A percentile compares a stretch with the other conserved stretches of the same genome.
Evolutionary conservation across 225 moss, liverwort and hornwort species (phyloP).

Genomic region (Sphagnum contortum): DNA sequence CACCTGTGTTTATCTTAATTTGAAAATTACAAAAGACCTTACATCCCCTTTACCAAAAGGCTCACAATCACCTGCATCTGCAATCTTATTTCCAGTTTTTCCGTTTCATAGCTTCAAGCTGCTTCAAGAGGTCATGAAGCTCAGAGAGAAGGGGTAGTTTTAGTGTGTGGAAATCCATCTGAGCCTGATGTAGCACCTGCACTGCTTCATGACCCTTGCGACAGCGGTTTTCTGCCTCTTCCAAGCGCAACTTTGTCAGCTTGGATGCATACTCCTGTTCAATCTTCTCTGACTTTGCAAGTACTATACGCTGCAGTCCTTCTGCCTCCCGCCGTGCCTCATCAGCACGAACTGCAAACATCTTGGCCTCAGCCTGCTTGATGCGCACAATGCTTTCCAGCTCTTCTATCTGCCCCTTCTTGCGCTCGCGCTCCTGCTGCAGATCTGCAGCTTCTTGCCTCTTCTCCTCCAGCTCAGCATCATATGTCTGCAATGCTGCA

Average conservation of each 20-base stretch:
- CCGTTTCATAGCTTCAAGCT: conserved; percentile 56
- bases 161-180: conserved; percentile 45
- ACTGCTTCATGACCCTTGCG: conserved; percentile 71
- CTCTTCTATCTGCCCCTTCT: conserved; percentile 81
- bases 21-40: too few relatives aligned
- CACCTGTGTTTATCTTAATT: too few relatives aligned
- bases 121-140: conserved; percentile 54
- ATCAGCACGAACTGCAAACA: conserved; percentile 84
- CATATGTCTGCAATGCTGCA: conserved; percentile 69
- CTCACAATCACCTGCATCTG: background rate
- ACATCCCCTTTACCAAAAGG: too few relatives aligned
- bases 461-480: conserved; percentile 81
- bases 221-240: conserved; percentile 71
- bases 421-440: conserved; percentile 67
- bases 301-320: conserved; percentile 73
- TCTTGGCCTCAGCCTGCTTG: conserved; percentile 84
- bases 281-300: conserved; percentile 80
- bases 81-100: conserved; percentile 39
- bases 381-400: conserved; percentile 84
- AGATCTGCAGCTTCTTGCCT: conserved; percentile 72
- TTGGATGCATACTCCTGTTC: conserved; percentile 78
- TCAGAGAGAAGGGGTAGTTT: conserved; percentile 44
- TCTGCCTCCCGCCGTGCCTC: conserved; percentile 92
- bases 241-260: conserved; percentile 60
- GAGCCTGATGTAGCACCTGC: conserved; percentile 51